Conservation (phyloP, 2,329 filamentous ascomycete genomes). For the Aspergillus felis region DNA sequence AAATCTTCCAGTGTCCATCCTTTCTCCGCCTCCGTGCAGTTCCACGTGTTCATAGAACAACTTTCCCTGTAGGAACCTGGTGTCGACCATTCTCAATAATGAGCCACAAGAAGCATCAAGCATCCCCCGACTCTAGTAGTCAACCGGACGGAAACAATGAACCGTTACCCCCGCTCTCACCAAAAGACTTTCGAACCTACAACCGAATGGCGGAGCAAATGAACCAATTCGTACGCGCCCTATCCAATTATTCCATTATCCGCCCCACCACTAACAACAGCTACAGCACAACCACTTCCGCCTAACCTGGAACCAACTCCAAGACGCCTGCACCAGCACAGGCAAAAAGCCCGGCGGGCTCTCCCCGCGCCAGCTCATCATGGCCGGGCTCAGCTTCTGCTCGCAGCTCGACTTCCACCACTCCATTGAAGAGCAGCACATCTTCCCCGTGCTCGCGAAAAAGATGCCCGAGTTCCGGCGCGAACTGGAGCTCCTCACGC, state of each 20-base stretch:
- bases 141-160: constrained; percentile 1
- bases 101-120: neutral
- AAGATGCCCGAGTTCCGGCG: constrained; percentile 74
- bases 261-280: constrained; percentile 13
- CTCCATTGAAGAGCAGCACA: constrained; percentile 72
- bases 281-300: constrained; percentile 72
- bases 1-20: neutral
- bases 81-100: neutral
- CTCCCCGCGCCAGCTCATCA: constrained; percentile 66
- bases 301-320: constrained; percentile 66
- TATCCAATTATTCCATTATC: neutral
- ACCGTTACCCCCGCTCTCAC: constrained; percentile 58
- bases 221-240: constrained; percentile 61
- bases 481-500: constrained; percentile 63
- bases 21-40: neutral
- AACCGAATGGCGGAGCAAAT: constrained; percentile 72
- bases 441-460: constrained; percentile 73
- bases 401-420: constrained; percentile 72
- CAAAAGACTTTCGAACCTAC: constrained; percentile 64
- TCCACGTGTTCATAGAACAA: neutral
- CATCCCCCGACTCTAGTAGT: neutral
- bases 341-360: constrained; percentile 58
- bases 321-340: constrained; percentile 58
- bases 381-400: constrained; percentile 65
- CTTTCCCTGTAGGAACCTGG: neutral